These are phyloP conservation scores for Cordyceps militaris DNA, from an alignment of 2,329 filamentous ascomycete genomes.

Conservation along the genomic window DNA sequence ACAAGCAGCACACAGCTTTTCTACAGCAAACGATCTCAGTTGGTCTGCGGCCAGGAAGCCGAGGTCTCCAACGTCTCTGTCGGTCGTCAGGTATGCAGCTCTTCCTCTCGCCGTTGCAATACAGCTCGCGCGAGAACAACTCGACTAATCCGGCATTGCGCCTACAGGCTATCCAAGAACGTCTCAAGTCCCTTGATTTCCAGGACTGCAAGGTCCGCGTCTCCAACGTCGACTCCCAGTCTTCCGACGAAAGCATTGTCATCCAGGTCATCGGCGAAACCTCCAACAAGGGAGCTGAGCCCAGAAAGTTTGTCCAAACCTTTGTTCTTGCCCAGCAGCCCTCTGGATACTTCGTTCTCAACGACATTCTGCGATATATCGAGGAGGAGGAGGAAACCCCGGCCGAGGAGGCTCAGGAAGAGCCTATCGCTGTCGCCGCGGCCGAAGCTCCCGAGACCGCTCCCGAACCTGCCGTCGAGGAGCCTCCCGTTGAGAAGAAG, in stretches of 20 bases:
- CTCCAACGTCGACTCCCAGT: constrained; percentile 94
- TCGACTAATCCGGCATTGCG: background rate
- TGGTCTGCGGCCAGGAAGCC: constrained; percentile 86
- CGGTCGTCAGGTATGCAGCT: constrained; percentile 63
- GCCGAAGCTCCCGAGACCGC: constrained; percentile 22
- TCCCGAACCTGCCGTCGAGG: constrained; percentile 23
- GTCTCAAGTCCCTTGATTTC: constrained; percentile 87
- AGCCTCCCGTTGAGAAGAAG: constrained; percentile 12
- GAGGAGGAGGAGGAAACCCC: constrained; percentile 75
- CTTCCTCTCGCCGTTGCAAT: background rate
- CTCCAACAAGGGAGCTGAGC: constrained; percentile 84
- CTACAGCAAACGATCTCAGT: constrained; percentile 93
- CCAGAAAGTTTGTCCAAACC: constrained; percentile 95
- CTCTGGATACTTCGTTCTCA: constrained; percentile 95
- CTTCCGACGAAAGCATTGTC: constrained; percentile 86
- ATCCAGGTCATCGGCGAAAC: constrained; percentile 98
- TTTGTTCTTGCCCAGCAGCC: constrained; percentile 95
- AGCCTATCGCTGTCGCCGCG: constrained; percentile 26
- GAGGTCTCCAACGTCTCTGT: constrained; percentile 81
- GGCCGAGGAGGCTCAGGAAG: constrained; percentile 32
- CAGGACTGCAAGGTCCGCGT: constrained; percentile 98
- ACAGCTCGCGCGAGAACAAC: background rate
- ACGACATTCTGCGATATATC: constrained; percentile 95
- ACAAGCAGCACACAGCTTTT: constrained; percentile 54
- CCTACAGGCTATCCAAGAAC: constrained; percentile 80